Evolutionary conservation across 495 filamentous ascomycete genomes (phyloP), one percentile per base, ranked within the genome.

Genomic region (Entonaema liquescens): DNA sequence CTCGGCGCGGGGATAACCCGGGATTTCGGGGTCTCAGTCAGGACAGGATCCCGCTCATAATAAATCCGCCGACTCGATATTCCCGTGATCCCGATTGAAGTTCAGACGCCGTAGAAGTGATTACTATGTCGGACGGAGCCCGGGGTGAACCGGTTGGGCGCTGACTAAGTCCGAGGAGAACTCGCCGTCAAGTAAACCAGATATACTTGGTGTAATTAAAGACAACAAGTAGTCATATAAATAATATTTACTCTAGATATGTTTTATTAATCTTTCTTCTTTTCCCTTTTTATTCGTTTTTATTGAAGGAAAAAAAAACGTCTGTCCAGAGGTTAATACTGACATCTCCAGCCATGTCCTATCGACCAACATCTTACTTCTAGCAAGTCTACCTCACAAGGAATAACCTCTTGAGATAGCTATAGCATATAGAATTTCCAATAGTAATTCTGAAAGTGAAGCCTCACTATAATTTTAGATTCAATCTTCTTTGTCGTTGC

Each of bases 1-100:
- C 36, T 68, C 70, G 40, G 65, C 61, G 63, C 75, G 75, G 75
- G 67, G 73, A 77, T 65, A 77, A 68, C 28, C 75, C 75, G 75
- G 75, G 59, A 77, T 62, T 73, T 77, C 75, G 75, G 75, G 0
- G 58, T 75, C 62, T 61, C 29, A 23, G 19, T 42, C 21, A 28
- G 9, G 31, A 52, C 25, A 35, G 6, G 36, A 62, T 68, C 26
- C 70, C 70, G 70, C 65, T 65, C 9, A 54, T 73, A 68, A 42
- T 65, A 68, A 66, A 73, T 73, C 1, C 65, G 28, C 70, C 70
- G 70, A 65, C 21, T 42, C 61, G 59, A 57, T 35, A 60, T 66
- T 47, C 28, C 64, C 59, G 69, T 17, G 42, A 12, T 23, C 19
- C 49, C 49, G 49, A 64, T 35, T 21, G n/a, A 21, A 19, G 21